Evolutionary conservation across 805 yeast species (phyloP), one percentile per base, ranked within the genome.

Genomic region (Schizosaccharomyces japonicus): DNA sequence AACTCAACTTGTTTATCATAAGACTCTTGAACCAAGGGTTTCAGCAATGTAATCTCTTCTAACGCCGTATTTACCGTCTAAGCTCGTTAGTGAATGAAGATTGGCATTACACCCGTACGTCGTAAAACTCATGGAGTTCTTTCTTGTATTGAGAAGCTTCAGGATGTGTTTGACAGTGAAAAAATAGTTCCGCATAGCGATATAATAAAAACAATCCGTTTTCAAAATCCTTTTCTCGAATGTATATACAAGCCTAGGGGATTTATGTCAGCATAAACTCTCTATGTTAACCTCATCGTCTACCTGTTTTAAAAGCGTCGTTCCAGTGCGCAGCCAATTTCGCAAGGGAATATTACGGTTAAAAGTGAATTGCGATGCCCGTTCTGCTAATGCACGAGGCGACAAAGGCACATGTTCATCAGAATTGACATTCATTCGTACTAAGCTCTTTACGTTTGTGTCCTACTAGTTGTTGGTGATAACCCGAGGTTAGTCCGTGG

Each of bases 291-390:
- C 17, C n/a, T 10, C n/a, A 32, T 32, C n/a, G n/a, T n/a, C n/a
- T 36, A 36, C 42, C 11, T 36, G 76, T 57, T 62, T 66, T 52
- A 61, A 60, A 54, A 68, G 62, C 15, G 67, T 68, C 42, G 60
- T 64, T 47, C 70, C 74, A 45, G 76, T 68, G 49, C 76, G 68
- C 28, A 76, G 54, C 69, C 81, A 76, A 21, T 70, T 59, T 42
- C 64, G 63, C 47, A 76, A 56, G 1, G 79, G 72, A 13, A 74
- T 66, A 0, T 57, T 52, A 2, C 66, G 57, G 33, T 75, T 69
- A 59, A 70, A 78, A 49, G 66, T 71, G 57, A 75, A 77, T 50
- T 65, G 62, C 50, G 60, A 60, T 3, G 78, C 79, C 55, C 42
- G 25, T 15, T 4, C 5, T 19, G 42, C 42, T 19, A 36, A n/a